A percentile compares a stretch with the other conserved stretches of the same genome.
Evolutionary conservation across 2,329 filamentous ascomycete genomes (phyloP).

Genomic region (Fusarium longipes): DNA sequence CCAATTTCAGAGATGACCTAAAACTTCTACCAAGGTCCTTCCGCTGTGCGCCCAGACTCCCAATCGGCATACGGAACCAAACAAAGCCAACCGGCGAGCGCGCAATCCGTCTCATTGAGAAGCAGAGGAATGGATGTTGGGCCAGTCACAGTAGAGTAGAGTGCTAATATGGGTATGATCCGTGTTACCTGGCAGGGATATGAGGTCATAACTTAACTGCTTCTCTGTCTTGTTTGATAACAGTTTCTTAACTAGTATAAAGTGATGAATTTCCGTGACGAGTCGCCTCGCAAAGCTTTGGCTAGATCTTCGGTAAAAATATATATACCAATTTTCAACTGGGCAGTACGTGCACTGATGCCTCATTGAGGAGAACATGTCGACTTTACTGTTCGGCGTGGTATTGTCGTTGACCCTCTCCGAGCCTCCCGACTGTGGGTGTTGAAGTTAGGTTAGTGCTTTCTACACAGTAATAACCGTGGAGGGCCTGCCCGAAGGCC

Average conservation of each 20-base stretch:
- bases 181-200: neutral
- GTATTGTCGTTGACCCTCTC: neutral
- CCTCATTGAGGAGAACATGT: neutral
- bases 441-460: neutral
- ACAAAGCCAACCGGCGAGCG: slow-evolving; percentile 5
- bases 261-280: neutral
- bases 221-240: neutral
- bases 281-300: neutral
- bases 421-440: slow-evolving; percentile 22
- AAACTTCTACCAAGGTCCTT: neutral
- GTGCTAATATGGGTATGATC: neutral
- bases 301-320: neutral
- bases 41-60: neutral
- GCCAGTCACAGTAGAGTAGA: neutral
- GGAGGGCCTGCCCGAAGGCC: neutral
- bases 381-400: neutral
- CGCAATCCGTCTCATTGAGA: slow-evolving; percentile 7
- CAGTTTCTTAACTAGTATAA: neutral
- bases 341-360: neutral
- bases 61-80: slow-evolving; percentile 11
- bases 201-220: slow-evolving; percentile 15
- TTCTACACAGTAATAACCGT: neutral
- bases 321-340: neutral
- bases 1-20: neutral
- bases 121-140: neutral